Evolutionary conservation across 257 asterid species (phyloP), one percentile per base, ranked within the genome.

Genomic region (Solanum pimpinellifolium): DNA sequence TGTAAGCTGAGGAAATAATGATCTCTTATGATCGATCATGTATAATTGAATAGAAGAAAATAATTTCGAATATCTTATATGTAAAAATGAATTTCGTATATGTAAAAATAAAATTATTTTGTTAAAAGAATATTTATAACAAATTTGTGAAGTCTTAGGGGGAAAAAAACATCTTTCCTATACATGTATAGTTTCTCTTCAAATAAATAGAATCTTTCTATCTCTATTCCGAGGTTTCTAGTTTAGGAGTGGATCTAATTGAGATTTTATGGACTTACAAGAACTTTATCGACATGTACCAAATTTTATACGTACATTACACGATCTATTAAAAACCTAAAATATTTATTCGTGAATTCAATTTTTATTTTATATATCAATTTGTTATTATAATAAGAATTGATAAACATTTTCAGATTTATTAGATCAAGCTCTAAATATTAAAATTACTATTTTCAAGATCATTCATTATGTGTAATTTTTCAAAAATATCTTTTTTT

Each of bases 401-500:
- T 2, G 2, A 37, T 23, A 37, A 73, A 37, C 1, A 9, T 20
- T 35, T 9, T 3, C 0, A 33, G 2, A 31, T 31, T 1, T 33
- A 2, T 70, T 2, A 39, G 2, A 8, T 14, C n/a, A 1, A 68
- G 10, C 4, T 25, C 2, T 29, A 5, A 6, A 27, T 3, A 66
- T 68, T 5, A 6, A 68, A 68, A 27, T 3, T 9, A 15, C 11
- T 14, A 69, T 31, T 7, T 15, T 56, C 10, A 29, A 69, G 5
- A 8, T 4, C 7, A 3, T 3, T 4, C 7, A 3, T 3, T 16
- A 1, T 6, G 12, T 31, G n/a, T 15, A 70, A 33, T 31, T 70
- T 31, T 15, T 0, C 0, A 0, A 14, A 2, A 31, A 14, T 7
- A 0, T 7, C 0, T 31, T 11, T 18, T 4, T 12, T 9, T 37